Evolutionary conservation across 2,329 filamentous ascomycete species (phyloP), one percentile per base, ranked within the genome.

Genomic region (Hypoxylon sp.): DNA sequence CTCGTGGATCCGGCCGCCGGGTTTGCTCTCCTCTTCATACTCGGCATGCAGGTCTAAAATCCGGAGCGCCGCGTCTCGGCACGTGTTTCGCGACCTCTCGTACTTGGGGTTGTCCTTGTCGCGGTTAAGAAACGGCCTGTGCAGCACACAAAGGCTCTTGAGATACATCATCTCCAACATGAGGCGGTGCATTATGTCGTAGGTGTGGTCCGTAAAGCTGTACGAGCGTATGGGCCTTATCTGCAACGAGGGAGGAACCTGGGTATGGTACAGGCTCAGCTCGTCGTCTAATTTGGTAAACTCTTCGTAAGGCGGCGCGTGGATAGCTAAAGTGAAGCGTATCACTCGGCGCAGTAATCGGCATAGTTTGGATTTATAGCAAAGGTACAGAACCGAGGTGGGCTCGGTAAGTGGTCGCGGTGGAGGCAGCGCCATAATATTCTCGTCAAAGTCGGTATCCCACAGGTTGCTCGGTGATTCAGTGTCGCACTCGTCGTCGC

Each of bases 381-480:
- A 73, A 57, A 77, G 74, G 52, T 77, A 78, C 2, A 82, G 69
- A 31, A 76, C 72, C 5, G 77, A 75, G 1, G 77, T 79, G 13
- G 77, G 72, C 37, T 81, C 78, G 0, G 75, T 75, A 18, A 73
- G 67, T 2, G 77, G 74, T 1, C 80, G 73, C 2, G 78, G 73
- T 0, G 73, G 71, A 1, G 81, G 80, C 47, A 82, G 71, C 3
- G 75, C 71, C 9, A 69, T 67, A 13, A 74, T 73, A 17, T 74
- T 70, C 65, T 83, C 80, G 62, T 81, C 79, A 62, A 84, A 82
- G 64, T 84, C 82, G 10, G 78, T 74, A 58, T 84, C 81, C 46
- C 70, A 73, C 6, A 82, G 69, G 63, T 82, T 82, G 6, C 74
- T 70, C 7, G 80, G 81, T 15, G 76, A 72, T 8, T 72, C 74